Percentiles rank a stretch among this genome's conserved stretches.
Evolutionary conservation across 2,329 filamentous ascomycete genomes (phyloP).

Genomic region (Sclerotinia minor): DNA sequence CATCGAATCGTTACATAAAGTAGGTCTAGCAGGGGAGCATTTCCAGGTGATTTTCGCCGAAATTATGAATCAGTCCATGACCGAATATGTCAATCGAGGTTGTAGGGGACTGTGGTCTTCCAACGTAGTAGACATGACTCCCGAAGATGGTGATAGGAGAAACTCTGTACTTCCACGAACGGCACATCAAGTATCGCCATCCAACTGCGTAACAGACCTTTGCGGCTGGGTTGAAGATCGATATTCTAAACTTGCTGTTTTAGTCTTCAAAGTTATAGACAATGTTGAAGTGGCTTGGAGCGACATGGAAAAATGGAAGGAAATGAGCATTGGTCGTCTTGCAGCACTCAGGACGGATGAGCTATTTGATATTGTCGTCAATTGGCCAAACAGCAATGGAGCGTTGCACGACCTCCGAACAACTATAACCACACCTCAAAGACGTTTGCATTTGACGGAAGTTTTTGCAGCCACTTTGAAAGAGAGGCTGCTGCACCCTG

Average conservation of each 20-base stretch:
- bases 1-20: slow-evolving; percentile 58
- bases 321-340: slow-evolving; percentile 66
- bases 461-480: slow-evolving; percentile 67
- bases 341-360: slow-evolving; percentile 69
- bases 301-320: slow-evolving; percentile 68
- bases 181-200: slow-evolving; percentile 45
- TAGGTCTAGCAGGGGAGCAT: slow-evolving; percentile 67
- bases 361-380: slow-evolving; percentile 75
- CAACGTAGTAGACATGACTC: slow-evolving; percentile 13
- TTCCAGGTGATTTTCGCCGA: slow-evolving; percentile 73
- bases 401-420: slow-evolving; percentile 74
- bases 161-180: slow-evolving; percentile 39
- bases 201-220: slow-evolving; percentile 59
- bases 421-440: slow-evolving; percentile 66
- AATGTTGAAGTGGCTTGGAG: slow-evolving; percentile 48
- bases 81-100: slow-evolving; percentile 59
- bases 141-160: slow-evolving; percentile 9
- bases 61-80: slow-evolving; percentile 66
- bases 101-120: slow-evolving; percentile 63
- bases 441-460: slow-evolving; percentile 68
- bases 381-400: slow-evolving; percentile 70
- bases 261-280: slow-evolving; percentile 53
- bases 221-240: slow-evolving; percentile 67
- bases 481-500: slow-evolving; percentile 69
- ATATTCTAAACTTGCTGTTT: slow-evolving; percentile 63